These are phyloP conservation scores for Crassisporium funariophilum DNA, from an alignment of 768 basidiomycete genomes.

Conservation along the genomic window DNA sequence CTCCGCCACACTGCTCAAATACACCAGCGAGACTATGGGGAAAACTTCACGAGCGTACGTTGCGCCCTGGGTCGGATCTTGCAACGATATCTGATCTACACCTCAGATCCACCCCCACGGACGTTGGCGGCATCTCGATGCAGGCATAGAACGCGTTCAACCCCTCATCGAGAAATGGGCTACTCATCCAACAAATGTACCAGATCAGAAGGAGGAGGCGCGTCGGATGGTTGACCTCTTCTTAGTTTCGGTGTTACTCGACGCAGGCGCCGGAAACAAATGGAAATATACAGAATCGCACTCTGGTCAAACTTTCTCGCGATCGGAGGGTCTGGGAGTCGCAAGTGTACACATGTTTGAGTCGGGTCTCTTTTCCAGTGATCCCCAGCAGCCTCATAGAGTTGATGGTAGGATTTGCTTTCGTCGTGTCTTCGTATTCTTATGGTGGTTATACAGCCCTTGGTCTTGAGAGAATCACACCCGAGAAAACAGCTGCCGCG, in stretches of 20 bases:
- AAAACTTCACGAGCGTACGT: constrained; percentile 63
- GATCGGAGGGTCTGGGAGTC: constrained; percentile 85
- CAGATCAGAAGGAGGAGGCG: constrained; percentile 59
- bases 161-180: constrained; percentile 64
- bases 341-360: constrained; percentile 91
- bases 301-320: constrained; percentile 53
- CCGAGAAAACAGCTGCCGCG: constrained; percentile 57
- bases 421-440: neutral
- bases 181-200: constrained; percentile 32
- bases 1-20: neutral
- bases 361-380: constrained; percentile 78
- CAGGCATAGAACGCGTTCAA: constrained; percentile 62
- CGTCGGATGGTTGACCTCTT: constrained; percentile 87
- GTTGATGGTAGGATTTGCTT: constrained; percentile 74
- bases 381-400: constrained; percentile 57
- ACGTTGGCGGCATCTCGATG: constrained; percentile 87
- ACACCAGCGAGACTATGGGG: constrained; percentile 72
- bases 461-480: constrained; percentile 67
- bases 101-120: constrained; percentile 83
- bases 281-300: constrained; percentile 77
- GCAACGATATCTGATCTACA: neutral
- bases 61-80: neutral
- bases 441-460: constrained; percentile 47
- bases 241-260: constrained; percentile 87
- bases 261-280: constrained; percentile 86